Percentiles rank a stretch among this genome's conserved stretches.
Evolutionary conservation across 257 asterid genomes (phyloP).

Genomic region (Verbascum thapsus): DNA sequence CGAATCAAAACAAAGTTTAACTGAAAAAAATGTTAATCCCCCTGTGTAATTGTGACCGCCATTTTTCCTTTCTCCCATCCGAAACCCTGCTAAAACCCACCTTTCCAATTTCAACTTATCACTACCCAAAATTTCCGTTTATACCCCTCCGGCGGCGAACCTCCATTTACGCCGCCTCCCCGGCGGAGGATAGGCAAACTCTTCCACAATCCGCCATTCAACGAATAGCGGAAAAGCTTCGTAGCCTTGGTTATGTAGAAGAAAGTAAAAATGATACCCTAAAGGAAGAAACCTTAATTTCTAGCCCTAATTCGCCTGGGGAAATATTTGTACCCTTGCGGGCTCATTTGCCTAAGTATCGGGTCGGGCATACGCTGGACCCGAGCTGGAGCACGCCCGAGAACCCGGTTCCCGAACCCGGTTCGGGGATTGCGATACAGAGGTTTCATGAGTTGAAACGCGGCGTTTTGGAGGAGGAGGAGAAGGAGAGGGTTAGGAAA

Average conservation of each 20-base stretch:
- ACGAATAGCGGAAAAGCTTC: constrained; percentile 86
- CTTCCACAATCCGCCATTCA: constrained; percentile 74
- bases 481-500: constrained; percentile 65
- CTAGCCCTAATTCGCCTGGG: constrained; percentile 62
- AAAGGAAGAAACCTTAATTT: constrained; percentile 23
- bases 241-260: constrained; percentile 81
- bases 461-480: constrained; percentile 57
- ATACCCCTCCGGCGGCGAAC: constrained; percentile 43
- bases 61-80: constrained; percentile 44
- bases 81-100: constrained; percentile 39
- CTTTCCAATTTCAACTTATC: constrained; percentile 18
- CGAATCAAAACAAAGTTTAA: constrained; percentile 10
- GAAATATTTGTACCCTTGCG: constrained; percentile 82
- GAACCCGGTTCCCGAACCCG: constrained; percentile 80
- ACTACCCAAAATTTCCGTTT: constrained; percentile 28
- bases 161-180: constrained; percentile 37
- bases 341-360: constrained; percentile 62
- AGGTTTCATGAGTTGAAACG: constrained; percentile 62
- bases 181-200: constrained; percentile 36
- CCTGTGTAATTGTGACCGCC: constrained; percentile 44
- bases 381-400: constrained; percentile 96
- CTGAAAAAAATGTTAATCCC: constrained; percentile 40
- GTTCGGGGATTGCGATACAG: constrained; percentile 69
- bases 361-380: constrained; percentile 94
- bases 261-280: constrained; percentile 40